Evolutionary conservation across 345 rosid species (phyloP).

Genomic region (Theobroma cacao): DNA sequence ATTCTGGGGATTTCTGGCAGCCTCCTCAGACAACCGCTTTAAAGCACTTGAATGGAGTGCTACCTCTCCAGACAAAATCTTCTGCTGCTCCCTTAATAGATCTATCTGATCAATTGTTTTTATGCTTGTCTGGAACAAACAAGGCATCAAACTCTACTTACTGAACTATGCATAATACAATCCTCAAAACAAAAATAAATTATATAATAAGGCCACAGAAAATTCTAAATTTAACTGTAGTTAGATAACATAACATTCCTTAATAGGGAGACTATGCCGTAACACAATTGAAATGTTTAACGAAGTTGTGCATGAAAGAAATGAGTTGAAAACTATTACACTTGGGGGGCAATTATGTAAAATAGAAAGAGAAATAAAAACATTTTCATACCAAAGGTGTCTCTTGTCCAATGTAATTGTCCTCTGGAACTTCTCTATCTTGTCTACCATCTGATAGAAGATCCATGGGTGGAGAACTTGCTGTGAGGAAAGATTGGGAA

Average conservation of each 20-base stretch:
- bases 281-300: neutral
- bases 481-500: constrained; percentile 59
- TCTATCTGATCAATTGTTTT: constrained; percentile 80
- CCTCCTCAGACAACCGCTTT: constrained; percentile 78
- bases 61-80: constrained; percentile 83
- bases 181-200: neutral
- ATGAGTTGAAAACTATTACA: neutral
- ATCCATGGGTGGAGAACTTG: constrained; percentile 73
- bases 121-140: constrained; percentile 60
- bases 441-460: constrained; percentile 58
- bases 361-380: neutral
- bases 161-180: neutral
- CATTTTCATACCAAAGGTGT: constrained; percentile 63
- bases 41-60: constrained; percentile 84
- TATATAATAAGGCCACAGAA: neutral
- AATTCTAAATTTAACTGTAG: neutral
- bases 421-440: constrained; percentile 66
- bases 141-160: neutral
- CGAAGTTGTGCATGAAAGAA: neutral
- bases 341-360: neutral
- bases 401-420: constrained; percentile 65
- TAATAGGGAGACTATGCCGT: neutral
- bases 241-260: neutral
- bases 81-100: constrained; percentile 90
- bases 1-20: constrained; percentile 63